phyloP scores from a whole-genome alignment of 768 basidiomycete genomes.

The Tricholoma saponaceum region DNA sequence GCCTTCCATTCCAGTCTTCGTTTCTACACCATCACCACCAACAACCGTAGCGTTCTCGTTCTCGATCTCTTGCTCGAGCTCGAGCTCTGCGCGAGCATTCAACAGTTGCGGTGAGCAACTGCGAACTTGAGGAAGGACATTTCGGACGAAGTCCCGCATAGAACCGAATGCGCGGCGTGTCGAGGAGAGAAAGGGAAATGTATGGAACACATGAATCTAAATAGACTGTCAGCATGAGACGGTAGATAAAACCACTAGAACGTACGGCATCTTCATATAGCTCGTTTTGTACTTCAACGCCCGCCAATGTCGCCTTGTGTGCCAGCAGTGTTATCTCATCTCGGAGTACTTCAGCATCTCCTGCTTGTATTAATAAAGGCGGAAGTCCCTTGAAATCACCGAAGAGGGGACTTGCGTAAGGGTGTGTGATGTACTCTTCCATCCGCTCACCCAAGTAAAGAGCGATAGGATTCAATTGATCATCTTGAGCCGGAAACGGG shows the following conservation, averaged over 20 bases:
- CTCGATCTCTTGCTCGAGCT: constrained; percentile 67
- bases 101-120: constrained; percentile 48
- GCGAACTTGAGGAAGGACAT: constrained; percentile 52
- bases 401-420: constrained; percentile 93
- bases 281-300: constrained; percentile 85
- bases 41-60: constrained; percentile 65
- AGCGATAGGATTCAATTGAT: constrained; percentile 91
- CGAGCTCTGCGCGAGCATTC: constrained; percentile 49
- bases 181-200: constrained; percentile 73
- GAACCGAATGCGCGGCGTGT: constrained; percentile 65
- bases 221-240: constrained; percentile 4
- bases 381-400: constrained; percentile 85
- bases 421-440: constrained; percentile 86
- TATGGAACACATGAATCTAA: constrained; percentile 89
- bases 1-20: constrained; percentile 33
- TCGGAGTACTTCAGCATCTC: constrained; percentile 92
- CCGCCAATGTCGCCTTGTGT: constrained; percentile 86
- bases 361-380: constrained; percentile 86
- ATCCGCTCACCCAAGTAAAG: constrained; percentile 85
- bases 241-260: constrained; percentile 6
- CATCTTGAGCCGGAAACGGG: constrained; percentile 64
- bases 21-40: constrained; percentile 68
- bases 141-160: constrained; percentile 65
- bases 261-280: constrained; percentile 87
- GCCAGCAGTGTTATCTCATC: constrained; percentile 91